These are phyloP conservation scores for Neopestalotiopsis sp. DNA, from an alignment of 2,329 filamentous ascomycete species.

Conservation along the genomic window DNA sequence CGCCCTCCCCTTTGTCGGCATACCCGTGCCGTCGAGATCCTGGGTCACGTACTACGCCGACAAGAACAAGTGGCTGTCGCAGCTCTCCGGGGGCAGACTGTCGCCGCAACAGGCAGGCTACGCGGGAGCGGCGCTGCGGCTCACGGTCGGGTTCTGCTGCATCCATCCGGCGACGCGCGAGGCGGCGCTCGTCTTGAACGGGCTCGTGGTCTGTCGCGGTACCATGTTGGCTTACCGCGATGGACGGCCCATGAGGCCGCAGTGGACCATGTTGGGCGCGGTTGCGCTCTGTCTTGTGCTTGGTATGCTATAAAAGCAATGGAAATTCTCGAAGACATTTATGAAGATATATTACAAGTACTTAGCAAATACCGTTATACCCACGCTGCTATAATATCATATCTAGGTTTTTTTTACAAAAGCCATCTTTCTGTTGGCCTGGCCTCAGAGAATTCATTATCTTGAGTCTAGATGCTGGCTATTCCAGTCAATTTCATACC, in stretches of 20 bases:
- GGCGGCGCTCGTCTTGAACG: conserved; percentile 3
- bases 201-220: conserved; percentile 2
- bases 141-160: conserved; percentile 7
- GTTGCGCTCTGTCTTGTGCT: conserved; percentile 10
- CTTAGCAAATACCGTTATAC: too few relatives aligned
- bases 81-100: conserved; percentile 2
- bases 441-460: too few relatives aligned
- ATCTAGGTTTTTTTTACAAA: too few relatives aligned
- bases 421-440: too few relatives aligned
- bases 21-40: conserved; percentile 2
- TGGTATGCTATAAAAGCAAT: background rate
- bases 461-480: too few relatives aligned
- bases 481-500: too few relatives aligned
- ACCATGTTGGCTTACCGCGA: conserved; percentile 15
- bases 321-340: background rate
- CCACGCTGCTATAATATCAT: too few relatives aligned
- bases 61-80: conserved; percentile 11
- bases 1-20: conserved; percentile 10
- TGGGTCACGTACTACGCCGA: conserved; percentile 11
- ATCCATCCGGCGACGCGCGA: conserved; percentile 2
- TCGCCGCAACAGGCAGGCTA: conserved; percentile 4
- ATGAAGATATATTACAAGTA: too few relatives aligned
- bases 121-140: background rate
- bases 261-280: conserved; percentile 14
- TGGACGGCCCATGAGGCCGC: conserved; percentile 6